phyloP scores from a whole-genome alignment of 768 basidiomycete genomes.

The Lactarius psammicola region DNA sequence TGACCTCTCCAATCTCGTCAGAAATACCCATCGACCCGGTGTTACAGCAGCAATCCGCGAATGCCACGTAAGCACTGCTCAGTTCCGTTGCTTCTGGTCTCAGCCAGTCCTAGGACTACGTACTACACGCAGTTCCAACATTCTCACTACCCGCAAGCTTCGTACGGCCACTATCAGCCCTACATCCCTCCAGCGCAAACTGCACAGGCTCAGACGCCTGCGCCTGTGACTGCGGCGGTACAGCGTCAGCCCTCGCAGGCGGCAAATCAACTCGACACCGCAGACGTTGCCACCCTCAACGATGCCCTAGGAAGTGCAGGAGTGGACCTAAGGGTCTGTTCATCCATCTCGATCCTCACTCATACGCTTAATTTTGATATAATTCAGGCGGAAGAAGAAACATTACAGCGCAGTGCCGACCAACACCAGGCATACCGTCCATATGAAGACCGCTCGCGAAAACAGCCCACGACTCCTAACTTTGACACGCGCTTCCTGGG shows the following conservation, averaged over 20 bases:
- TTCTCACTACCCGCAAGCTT: slow-evolving; percentile 31
- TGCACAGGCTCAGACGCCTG: slow-evolving; percentile 32
- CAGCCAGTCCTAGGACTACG: slow-evolving; percentile 15
- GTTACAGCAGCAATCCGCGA: slow-evolving; percentile 29
- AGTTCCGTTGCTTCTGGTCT: slow-evolving; percentile 7
- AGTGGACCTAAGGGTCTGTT: slow-evolving; percentile 72
- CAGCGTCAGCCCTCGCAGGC: slow-evolving; percentile 17
- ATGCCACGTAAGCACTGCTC: slow-evolving; percentile 22
- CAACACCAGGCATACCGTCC: slow-evolving; percentile 60
- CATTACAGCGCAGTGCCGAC: slow-evolving; percentile 63
- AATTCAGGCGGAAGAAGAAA: slow-evolving; percentile 80
- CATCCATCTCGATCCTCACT: not conserved
- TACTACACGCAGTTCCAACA: slow-evolving; percentile 31
- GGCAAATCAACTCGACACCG: slow-evolving; percentile 47
- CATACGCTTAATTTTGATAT: slow-evolving; percentile 1
- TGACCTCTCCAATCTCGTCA: slow-evolving; percentile 13
- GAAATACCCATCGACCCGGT: slow-evolving; percentile 31
- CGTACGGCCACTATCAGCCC: slow-evolving; percentile 36
- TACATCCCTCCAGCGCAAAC: slow-evolving; percentile 29
- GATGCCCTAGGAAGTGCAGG: slow-evolving; percentile 86
- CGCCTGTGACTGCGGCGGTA: slow-evolving; percentile 14
- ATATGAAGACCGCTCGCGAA: slow-evolving; percentile 76
- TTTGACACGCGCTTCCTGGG: slow-evolving; percentile 69
- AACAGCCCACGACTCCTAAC: slow-evolving; percentile 66
- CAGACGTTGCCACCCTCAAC: slow-evolving; percentile 76